Base-by-base conservation (phyloP, 164 flowering plant species). In the Piper betle region DNA sequence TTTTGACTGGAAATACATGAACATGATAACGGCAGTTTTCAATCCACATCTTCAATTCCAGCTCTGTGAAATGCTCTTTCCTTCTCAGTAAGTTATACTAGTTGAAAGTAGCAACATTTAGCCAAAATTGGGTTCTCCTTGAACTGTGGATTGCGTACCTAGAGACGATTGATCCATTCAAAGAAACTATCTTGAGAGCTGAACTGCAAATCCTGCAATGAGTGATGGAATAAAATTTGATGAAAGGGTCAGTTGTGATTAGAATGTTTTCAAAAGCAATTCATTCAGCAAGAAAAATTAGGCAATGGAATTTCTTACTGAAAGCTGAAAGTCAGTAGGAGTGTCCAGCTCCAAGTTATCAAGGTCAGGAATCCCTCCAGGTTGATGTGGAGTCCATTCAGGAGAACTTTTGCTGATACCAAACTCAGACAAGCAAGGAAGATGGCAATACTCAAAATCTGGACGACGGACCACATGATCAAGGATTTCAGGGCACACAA, bases 161-260 rank as follows among this genome's bases (percentile, higher is more conserved):
- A 81, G 5, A 78, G 12, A 53, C 78, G 68, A 62, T 83, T 91
- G 15, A 81, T 10, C 85, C 84, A 85, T 43, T 66, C 65, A 50
- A 70, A 55, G 1, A 80, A 57, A 57, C 84, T 85, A 65, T 85
- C 90, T 69, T 88, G 88, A 46, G 91, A 88, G 57, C 78, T 71
- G 72, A 88, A 81, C 64, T 77, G 85, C 76, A 79, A 76, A 67
- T 85, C 82, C 92, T 84, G n/a, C n/a, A n/a, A n/a, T n/a, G n/a
- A n/a, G n/a, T n/a, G n/a, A n/a, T n/a, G n/a, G n/a, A n/a, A n/a
- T n/a, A 85, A 70, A 78, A 4, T 15, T 46, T 6, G 39, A 17
- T 64, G 12, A 38, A 46, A 40, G 43, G 5, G 16, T n/a, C n/a
- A 63, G 16, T 33, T 5, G 7, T 1, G 52, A 43, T 19, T 42